Percentiles rank a stretch among this genome's conserved stretches.
Evolutionary conservation across 192 early-diverging fungal genomes (phyloP).

Genomic region (Lobulomyces angularis): DNA sequence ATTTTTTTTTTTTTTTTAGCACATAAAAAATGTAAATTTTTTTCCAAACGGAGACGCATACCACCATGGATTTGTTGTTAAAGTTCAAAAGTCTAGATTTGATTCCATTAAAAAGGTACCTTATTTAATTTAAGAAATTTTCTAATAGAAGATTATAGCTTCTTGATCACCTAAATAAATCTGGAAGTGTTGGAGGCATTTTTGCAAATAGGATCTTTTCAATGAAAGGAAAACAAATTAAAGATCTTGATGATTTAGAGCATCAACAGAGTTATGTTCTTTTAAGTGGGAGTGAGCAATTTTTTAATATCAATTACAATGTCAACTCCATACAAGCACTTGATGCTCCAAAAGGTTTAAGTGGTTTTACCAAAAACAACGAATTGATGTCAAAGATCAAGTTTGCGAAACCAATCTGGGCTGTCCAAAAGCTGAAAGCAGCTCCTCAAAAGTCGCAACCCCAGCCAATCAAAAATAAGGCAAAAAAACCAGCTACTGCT

Average conservation of each 20-base stretch:
- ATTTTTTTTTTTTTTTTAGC: slow-evolving; percentile 8
- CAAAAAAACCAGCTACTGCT: background rate
- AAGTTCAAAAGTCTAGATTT: slow-evolving; percentile 20
- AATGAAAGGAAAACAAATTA: slow-evolving; percentile 8
- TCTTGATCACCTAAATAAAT: slow-evolving; percentile 29
- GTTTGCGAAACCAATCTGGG: slow-evolving; percentile 1
- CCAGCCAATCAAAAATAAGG: background rate
- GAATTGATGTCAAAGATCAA: slow-evolving; percentile 3
- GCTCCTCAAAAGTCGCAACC: background rate
- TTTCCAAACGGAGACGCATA: slow-evolving; percentile 40
- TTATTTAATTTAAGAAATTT: background rate
- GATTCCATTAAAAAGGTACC: slow-evolving; percentile 26
- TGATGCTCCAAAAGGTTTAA: background rate
- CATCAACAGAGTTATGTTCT: slow-evolving; percentile 20
- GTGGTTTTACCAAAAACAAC: slow-evolving; percentile 2
- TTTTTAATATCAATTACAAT: slow-evolving; percentile 28
- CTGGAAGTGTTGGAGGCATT: slow-evolving; percentile 8
- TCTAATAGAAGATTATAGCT: slow-evolving; percentile 13
- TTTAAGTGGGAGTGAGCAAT: slow-evolving; percentile 28
- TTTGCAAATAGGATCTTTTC: slow-evolving; percentile 6
- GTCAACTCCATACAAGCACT: slow-evolving; percentile 11
- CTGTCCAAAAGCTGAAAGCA: background rate
- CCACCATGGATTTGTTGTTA: slow-evolving; percentile 28
- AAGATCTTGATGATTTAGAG: background rate
- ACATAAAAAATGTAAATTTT: slow-evolving; percentile 19